A percentile compares a stretch with the other conserved stretches of the same genome.
Evolutionary conservation across 2,329 filamentous ascomycete genomes (phyloP).

Genomic region (Didymella glomerata): DNA sequence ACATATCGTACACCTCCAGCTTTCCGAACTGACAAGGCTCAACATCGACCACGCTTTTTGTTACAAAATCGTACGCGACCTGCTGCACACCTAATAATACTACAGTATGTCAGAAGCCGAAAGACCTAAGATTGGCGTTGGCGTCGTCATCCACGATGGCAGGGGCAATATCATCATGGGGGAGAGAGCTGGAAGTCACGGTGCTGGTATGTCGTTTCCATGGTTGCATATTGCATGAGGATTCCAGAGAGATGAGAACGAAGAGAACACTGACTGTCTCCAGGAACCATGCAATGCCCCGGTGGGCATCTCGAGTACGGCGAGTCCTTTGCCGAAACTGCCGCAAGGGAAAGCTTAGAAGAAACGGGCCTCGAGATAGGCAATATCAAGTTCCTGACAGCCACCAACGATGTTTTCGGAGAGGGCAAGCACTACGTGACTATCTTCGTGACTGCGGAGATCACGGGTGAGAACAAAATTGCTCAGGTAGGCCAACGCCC

Average conservation of each 20-base stretch:
- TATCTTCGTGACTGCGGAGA: slow-evolving; percentile 68
- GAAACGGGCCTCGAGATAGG: slow-evolving; percentile 69
- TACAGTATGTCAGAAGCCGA: slow-evolving; percentile 31
- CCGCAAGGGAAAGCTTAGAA: slow-evolving; percentile 72
- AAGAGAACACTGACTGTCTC: neutral
- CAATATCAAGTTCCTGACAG: slow-evolving; percentile 63
- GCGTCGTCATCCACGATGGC: slow-evolving; percentile 56
- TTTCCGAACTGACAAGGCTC: neutral
- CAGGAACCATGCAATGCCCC: slow-evolving; percentile 71
- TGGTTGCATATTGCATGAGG: no score
- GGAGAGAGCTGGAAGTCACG: slow-evolving; percentile 57
- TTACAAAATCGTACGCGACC: neutral
- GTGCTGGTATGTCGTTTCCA: slow-evolving; percentile 50
- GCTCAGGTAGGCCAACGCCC: slow-evolving; percentile 59
- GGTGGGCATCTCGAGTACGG: slow-evolving; percentile 78
- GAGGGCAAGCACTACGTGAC: slow-evolving; percentile 78
- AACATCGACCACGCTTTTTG: neutral
- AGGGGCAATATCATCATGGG: slow-evolving; percentile 59
- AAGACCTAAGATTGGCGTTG: slow-evolving; percentile 57
- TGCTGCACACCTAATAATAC: neutral
- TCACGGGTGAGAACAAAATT: slow-evolving; percentile 58
- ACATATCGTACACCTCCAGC: neutral
- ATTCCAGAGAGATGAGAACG: no score
- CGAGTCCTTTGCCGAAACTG: slow-evolving; percentile 70
- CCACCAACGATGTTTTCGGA: slow-evolving; percentile 73